A percentile compares a stretch with the other conserved stretches of the same genome.
phyloP scores from a whole-genome alignment of 331 rosid species.

The Dryas integrifolia region DNA sequence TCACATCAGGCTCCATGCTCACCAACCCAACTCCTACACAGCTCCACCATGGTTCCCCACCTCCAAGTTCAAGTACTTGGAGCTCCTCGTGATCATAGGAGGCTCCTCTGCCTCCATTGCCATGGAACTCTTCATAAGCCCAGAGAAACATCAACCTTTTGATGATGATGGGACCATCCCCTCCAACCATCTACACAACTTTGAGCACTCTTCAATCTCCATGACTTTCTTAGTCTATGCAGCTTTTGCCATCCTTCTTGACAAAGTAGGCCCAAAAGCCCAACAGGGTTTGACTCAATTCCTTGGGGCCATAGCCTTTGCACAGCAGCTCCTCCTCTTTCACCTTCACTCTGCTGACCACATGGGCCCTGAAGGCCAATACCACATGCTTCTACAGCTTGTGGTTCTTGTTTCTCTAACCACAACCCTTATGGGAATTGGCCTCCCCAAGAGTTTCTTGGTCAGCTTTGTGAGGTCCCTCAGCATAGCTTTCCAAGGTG shows the following conservation, averaged over 20 bases:
- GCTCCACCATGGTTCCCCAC: constrained; percentile 67
- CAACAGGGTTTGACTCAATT: constrained; percentile 49
- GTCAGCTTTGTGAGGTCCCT: constrained; percentile 61
- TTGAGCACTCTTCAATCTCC: constrained; percentile 78
- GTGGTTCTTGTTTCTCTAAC: constrained; percentile 41
- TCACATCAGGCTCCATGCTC: constrained; percentile 61
- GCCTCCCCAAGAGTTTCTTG: constrained; percentile 51
- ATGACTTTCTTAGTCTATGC: constrained; percentile 55
- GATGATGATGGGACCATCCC: constrained; percentile 80
- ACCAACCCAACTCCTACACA: constrained; percentile 35
- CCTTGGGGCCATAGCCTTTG: constrained; percentile 62
- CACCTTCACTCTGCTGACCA: constrained; percentile 84
- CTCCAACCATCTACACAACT: constrained; percentile 70
- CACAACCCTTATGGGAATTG: constrained; percentile 62
- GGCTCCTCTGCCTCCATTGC: constrained; percentile 56
- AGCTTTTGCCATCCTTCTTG: constrained; percentile 43
- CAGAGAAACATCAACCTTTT: constrained; percentile 62
- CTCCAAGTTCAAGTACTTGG: constrained; percentile 49
- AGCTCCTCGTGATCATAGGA: constrained; percentile 56
- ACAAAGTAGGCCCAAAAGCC: constrained; percentile 27
- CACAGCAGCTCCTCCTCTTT: constrained; percentile 66
- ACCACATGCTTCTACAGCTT: constrained; percentile 64
- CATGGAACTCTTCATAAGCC: constrained; percentile 75
- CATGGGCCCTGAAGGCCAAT: constrained; percentile 76
- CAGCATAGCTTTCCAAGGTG: constrained; percentile 62